Evolutionary conservation across 1,284 basidiomycete species (phyloP), one percentile per base, ranked within the genome.

Genomic region (Cerrena zonata): DNA sequence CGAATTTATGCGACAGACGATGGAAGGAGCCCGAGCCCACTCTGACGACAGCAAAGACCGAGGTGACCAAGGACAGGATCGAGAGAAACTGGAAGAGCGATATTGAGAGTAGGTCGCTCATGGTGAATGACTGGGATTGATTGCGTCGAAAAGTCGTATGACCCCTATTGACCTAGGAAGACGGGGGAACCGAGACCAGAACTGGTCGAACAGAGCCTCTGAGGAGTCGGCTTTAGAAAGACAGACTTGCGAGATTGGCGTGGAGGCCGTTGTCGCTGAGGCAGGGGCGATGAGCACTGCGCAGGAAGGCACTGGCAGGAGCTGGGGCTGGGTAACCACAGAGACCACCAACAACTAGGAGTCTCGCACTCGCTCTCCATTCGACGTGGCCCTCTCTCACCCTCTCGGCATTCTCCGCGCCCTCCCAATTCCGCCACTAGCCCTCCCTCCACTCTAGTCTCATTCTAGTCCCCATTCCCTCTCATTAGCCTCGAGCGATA

Each of bases 61-160:
- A 66, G 21, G 64, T 65, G 51, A 64, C 48, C 56, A 64, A 64
- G 44, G 64, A 66, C 50, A 68, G 53, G 53, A 67, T 59, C 18
- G 63, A 66, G 53, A 68, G 60, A 30, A 68, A 58, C 60, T 67
- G 66, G 54, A 67, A 52, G 47, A 65, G 53, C 37, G 65, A 67
- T 44, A 68, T 50, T 52, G 65, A 67, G 44, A 67, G 58, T 44
- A 65, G 21, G 41, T 65, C 64, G 58, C 62, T 63, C 65, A 65
- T 65, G 54, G 53, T 55, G 38, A 47, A 47, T 12, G 45, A 37
- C 25, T 47, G 26, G 15, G 49, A 39, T 22, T 46, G 47, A 21
- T 19, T 11, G n/a, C 34, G 11, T 36, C 34, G 11, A n/a, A 36
- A n/a, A 36, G 34, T 11, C n/a, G 34, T 18, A 18, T 41, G 39